Conservation (phyloP, 2,329 filamentous ascomycete genomes). For the Xylariaceae sp. region DNA sequence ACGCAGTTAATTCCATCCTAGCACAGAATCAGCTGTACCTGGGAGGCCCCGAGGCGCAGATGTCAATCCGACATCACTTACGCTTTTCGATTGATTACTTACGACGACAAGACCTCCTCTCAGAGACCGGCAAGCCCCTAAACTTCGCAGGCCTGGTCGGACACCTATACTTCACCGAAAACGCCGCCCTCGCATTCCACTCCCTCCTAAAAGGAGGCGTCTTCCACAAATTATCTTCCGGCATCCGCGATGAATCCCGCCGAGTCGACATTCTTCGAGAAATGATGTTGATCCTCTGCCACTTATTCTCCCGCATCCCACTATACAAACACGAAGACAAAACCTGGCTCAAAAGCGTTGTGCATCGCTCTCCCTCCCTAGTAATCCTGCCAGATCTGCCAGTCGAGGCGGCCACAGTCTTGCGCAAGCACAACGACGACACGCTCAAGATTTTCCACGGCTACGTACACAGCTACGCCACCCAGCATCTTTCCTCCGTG, state of each 20-base stretch:
- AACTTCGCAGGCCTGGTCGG: conserved; percentile 71
- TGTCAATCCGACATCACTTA: conserved; percentile 71
- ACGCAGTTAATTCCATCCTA: conserved; percentile 63
- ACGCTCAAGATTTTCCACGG: conserved; percentile 64
- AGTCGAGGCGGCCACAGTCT: conserved; percentile 50
- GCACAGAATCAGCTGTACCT: conserved; percentile 69
- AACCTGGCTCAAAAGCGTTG: neutral
- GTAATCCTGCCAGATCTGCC: conserved; percentile 62
- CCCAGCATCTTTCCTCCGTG: conserved; percentile 55
- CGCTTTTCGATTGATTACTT: conserved; percentile 81
- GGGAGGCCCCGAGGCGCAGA: conserved; percentile 64
- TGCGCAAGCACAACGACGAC: conserved; percentile 62
- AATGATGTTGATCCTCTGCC: conserved; percentile 66
- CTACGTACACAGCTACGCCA: conserved; percentile 68
- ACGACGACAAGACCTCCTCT: conserved; percentile 64
- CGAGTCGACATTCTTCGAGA: conserved; percentile 35
- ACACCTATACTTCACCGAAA: conserved; percentile 75
- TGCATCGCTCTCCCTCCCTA: conserved; percentile 54
- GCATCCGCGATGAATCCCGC: conserved; percentile 48
- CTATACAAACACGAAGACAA: neutral
- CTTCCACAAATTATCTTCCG: conserved; percentile 60
- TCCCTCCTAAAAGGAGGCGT: conserved; percentile 69
- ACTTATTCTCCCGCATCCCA: conserved; percentile 63
- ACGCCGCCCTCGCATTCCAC: conserved; percentile 74
- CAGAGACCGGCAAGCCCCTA: conserved; percentile 57